phyloP scores from a whole-genome alignment of 306 rosid genomes.

The Medicago lupulina region DNA sequence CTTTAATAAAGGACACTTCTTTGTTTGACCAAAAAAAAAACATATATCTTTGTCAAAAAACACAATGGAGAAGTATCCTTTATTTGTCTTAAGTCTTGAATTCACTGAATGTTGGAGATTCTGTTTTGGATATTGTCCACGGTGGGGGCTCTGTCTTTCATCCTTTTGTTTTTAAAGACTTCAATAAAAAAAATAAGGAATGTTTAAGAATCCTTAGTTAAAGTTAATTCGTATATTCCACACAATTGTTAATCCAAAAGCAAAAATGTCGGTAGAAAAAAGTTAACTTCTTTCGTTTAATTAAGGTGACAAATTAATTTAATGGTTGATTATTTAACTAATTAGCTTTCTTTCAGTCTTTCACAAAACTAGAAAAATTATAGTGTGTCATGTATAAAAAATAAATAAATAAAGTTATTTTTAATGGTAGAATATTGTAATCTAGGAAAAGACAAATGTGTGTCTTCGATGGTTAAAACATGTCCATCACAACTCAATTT shows the following conservation, averaged over 20 bases:
- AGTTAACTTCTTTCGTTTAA: conserved; percentile 16
- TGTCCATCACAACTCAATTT: not conserved
- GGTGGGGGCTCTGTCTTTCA: conserved; percentile 37
- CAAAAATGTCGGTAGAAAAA: conserved; percentile 48
- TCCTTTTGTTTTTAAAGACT: conserved; percentile 1
- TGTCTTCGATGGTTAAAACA: conserved; percentile 18
- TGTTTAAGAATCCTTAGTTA: conserved; percentile 27
- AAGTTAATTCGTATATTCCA: conserved; percentile 8
- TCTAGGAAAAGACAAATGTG: not conserved
- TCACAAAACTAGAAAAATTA: not conserved
- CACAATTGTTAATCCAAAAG: conserved; percentile 25
- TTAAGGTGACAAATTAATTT: conserved; percentile 18
- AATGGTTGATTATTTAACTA: conserved; percentile 2
- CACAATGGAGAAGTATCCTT: too few species aligned
- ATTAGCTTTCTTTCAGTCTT: conserved; percentile 1
- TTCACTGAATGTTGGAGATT: conserved; percentile 41
- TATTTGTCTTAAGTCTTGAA: not conserved
- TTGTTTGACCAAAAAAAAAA: too few species aligned
- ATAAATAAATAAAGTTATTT: too few species aligned
- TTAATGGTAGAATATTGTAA: too few species aligned
- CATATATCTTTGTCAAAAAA: too few species aligned
- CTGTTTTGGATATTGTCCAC: not conserved
- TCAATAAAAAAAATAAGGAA: conserved; percentile 20
- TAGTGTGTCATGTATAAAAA: not conserved
- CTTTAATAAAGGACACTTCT: too few species aligned